Evolutionary conservation across 2,329 filamentous ascomycete species (phyloP), one percentile per base, ranked within the genome.

Genomic region (Akanthomyces dipterigenus): DNA sequence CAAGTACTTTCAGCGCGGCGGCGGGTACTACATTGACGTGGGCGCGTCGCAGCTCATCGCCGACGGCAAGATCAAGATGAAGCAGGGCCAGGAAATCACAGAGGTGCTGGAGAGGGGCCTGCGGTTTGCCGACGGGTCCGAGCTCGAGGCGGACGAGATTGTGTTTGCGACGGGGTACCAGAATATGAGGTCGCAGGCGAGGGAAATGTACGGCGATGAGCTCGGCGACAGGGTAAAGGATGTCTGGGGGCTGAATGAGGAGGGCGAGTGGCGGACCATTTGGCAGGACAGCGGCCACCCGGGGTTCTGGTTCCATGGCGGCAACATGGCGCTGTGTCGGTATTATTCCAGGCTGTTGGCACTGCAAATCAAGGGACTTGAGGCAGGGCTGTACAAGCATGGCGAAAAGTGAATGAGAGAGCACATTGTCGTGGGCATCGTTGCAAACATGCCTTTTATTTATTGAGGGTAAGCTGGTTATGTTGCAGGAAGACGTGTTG

Each of bases 1-100:
- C 40, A 86, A 86, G 68, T 87, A 86, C 65, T 75, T 87, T 64
- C 83, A 86, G 65, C 80, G 83, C 2, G 86, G 86, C 1, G 87
- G 88, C 0, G 87, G 87, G 0, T 89, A 89, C 68, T 89, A 89
- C 71, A 87, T 89, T 64, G 85, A 90, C 63, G 85, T 88, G 1
- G 88, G 88, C 0, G 83, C 81, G 0, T 83, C 82, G 0, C 72
- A 82, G 67, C 77, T 89, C 26, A 87, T 90, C 62, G 76, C 77
- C 2, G 82, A 87, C 14, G 85, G 86, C 0, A 84, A 83, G 68
- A 84, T 90, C 69, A 84, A 83, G 65, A 75, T 89, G 28, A 83
- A 83, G 69, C 81, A 84, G 45, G 83, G 81, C 1, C 79, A 81
- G 5, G 82, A 84, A 12, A 81, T 88, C 16, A 68, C 72, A 2